Base-by-base conservation (phyloP, 2,329 filamentous ascomycete genomes). In the Trichophyton mentagrophytes region DNA sequence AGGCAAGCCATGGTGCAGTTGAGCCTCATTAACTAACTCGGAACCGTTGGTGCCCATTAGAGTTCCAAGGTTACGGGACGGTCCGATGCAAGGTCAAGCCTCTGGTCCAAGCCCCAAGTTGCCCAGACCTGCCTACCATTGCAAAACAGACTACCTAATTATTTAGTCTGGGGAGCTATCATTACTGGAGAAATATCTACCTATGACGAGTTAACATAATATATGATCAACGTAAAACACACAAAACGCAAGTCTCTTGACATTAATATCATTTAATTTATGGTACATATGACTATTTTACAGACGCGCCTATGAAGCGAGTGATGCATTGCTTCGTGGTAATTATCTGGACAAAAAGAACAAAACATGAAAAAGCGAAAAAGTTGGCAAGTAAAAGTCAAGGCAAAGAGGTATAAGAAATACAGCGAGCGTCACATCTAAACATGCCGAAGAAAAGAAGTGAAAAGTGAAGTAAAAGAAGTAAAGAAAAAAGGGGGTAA, bases 311-410 rank as follows among this genome's bases (percentile, higher is more conserved):
- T 27, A 27, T 36, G 15, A 55, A 36, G 51, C 51, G 51, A 55
- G 27, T 55, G n/a, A n/a, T 55, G 51, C 51, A 55, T 55, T 55
- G 51, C 51, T 55, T 36, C 51, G 33, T 51, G 46, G 46, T 55
- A 33, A 36, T 36, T 55, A 55, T 59, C n/a, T 51, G 30, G 36
- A 46, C 58, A 53, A 33, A 30, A 47, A 25, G 30, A 13, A 20
- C 4, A 8, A 7, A 56, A 47, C 1, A 30, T 30, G 27, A 27
- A 27, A 7, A 2, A 6, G 27, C 7, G 27, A 30, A 27, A 27
- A 27, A 1, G 3, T 27, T 27, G 25, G 22, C 3, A 22, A 22
- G 11, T 13, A 38, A 9, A 27, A 53, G 33, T 7, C 11, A 25
- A 25, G 13, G 46, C 20, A 55, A 30, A 36, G 51, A 55, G n/a